phyloP scores from a whole-genome alignment of 2,329 filamentous ascomycete species.

The Biscogniauxia mediterranea region DNA sequence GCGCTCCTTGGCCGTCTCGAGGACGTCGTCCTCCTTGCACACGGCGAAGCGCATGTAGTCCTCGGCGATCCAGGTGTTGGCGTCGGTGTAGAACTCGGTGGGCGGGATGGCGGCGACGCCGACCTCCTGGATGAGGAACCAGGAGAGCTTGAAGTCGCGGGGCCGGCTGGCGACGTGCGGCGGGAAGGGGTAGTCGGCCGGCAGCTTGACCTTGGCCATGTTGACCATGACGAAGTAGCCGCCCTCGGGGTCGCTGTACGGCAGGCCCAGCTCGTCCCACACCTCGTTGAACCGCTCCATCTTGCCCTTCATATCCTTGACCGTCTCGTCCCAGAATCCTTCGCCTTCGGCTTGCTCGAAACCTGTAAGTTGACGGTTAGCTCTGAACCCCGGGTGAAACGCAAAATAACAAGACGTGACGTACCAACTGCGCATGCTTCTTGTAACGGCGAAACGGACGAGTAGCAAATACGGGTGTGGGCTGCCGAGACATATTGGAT shows the following conservation, averaged over 20 bases:
- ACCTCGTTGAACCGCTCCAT: constrained; percentile 83
- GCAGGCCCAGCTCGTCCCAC: constrained; percentile 71
- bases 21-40: constrained; percentile 87
- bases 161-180: constrained; percentile 81
- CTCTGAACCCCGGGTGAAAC: background rate
- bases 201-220: constrained; percentile 81
- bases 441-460: constrained; percentile 87
- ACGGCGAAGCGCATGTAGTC: constrained; percentile 95
- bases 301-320: constrained; percentile 85
- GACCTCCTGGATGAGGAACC: constrained; percentile 96
- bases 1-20: constrained; percentile 75
- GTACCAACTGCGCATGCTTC: constrained; percentile 82
- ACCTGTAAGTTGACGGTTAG: constrained; percentile 36
- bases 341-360: constrained; percentile 85
- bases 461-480: constrained; percentile 95
- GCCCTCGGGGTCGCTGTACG: constrained; percentile 90
- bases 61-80: constrained; percentile 80
- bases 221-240: constrained; percentile 98
- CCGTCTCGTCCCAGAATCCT: constrained; percentile 83
- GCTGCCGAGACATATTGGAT: constrained; percentile 91
- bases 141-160: constrained; percentile 89
- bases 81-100: constrained; percentile 91
- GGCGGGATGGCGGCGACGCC: constrained; percentile 95
- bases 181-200: constrained; percentile 83
- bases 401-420: constrained; percentile 13